Evolutionary conservation across 495 filamentous ascomycete genomes (phyloP), one percentile per base, ranked within the genome.

Genomic region (Talaromyces ruber): DNA sequence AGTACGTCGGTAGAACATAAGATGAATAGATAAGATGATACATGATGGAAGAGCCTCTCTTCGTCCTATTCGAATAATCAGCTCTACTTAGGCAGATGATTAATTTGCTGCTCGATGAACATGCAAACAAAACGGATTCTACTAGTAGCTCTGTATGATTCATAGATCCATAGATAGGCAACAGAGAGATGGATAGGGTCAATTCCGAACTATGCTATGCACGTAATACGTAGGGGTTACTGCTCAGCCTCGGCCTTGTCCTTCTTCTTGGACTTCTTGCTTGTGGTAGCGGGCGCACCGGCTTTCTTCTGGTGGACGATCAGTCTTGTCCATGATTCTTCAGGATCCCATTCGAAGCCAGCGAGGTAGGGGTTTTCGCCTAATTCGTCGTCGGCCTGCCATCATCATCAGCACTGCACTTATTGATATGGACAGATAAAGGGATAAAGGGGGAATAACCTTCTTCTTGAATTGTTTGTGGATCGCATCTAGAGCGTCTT

Each of bases 391-490:
- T 97, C 92, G 58, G 88, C 85, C 92, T 97, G 9, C 16, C 18
- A 16, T 1, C 22, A 1, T 43, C 16, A 47, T 26, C 22, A 26
- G 22, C 57, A 43, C 5, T 6, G 6, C 24, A 6, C 54, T 34
- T 43, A 55, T 25, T 30, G n/a, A 25, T 28, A 54, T 21, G 53
- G 32, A 14, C 21, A 47, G 53, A 24, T 18, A 39, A 50, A 18
- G 14, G 39, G 28, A 22, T 29, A 14, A 45, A 24, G 18, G 28
- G 11, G 47, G 26, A n/a, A 21, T 11, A 62, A 90, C 92, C 86
- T 91, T 86, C 85, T 96, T 97, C 82, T 93, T 93, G 81, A 87
- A 94, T 65, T 88, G 84, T 80, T 96, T 96, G 82, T 94, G 80
- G 79, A 97, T 96, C 66, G 89, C 92, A 73, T 96, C 91, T 70